Conservation (phyloP, 768 basidiomycete species). For the Tephrocybe sp. region DNA sequence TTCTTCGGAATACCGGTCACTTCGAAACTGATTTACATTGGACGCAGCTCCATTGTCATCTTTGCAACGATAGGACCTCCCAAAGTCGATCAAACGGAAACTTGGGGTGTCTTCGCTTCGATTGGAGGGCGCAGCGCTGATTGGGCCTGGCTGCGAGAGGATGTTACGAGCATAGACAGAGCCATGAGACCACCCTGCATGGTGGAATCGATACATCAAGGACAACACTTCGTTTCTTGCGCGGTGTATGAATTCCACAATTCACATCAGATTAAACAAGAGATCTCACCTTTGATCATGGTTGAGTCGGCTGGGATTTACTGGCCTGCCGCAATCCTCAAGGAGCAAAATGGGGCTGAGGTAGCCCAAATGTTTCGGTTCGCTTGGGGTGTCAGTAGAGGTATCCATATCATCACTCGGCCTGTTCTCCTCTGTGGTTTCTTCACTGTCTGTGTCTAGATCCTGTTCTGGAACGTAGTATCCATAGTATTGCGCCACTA, state of each 20-base stretch:
- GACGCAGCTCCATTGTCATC: neutral
- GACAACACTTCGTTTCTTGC: slow-evolving; percentile 39
- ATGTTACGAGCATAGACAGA: slow-evolving; percentile 38
- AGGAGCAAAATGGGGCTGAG: slow-evolving; percentile 42
- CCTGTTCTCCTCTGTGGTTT: neutral
- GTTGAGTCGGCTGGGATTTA: slow-evolving; percentile 24
- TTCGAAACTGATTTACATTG: too few species aligned
- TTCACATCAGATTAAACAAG: neutral
- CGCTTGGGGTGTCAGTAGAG: neutral
- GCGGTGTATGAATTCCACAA: neutral
- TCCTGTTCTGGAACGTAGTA: slow-evolving; percentile 40
- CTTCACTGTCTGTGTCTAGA: neutral
- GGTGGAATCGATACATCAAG: slow-evolving; percentile 35
- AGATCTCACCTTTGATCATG: slow-evolving; percentile 36
- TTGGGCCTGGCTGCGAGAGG: slow-evolving; percentile 32
- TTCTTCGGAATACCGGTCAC: neutral
- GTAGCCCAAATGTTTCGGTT: slow-evolving; percentile 14
- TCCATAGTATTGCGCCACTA: slow-evolving; percentile 66
- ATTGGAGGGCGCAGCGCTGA: slow-evolving; percentile 9
- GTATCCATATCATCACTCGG: neutral
- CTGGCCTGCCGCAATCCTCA: slow-evolving; percentile 38
- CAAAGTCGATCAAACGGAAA: slow-evolving; percentile 43
- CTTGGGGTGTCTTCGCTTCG: slow-evolving; percentile 21
- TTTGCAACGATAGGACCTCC: slow-evolving; percentile 13
- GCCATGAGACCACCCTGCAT: slow-evolving; percentile 31